Evolutionary conservation across 768 basidiomycete species (phyloP).

Genomic region (Xerocomellus amylosporus): DNA sequence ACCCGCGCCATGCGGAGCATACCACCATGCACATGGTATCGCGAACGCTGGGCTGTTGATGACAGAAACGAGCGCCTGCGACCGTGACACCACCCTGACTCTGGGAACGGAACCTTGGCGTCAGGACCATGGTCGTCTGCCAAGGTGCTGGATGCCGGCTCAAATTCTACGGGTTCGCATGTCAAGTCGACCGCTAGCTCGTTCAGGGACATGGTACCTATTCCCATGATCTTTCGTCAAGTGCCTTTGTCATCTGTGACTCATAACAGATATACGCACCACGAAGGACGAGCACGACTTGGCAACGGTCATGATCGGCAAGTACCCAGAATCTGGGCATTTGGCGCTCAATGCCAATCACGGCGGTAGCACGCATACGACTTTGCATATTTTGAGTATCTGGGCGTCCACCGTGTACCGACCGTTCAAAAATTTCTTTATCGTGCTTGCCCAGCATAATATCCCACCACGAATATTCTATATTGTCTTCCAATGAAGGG

Average conservation of each 20-base stretch:
- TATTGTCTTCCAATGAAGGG: slow-evolving; percentile 20
- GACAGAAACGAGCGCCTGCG: slow-evolving; percentile 27
- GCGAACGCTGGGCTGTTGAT: slow-evolving; percentile 20
- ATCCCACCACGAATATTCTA: slow-evolving; percentile 79
- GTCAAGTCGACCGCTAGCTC: slow-evolving; percentile 85
- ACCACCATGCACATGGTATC: slow-evolving; percentile 73
- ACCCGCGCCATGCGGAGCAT: slow-evolving; percentile 76
- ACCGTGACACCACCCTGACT: slow-evolving; percentile 21
- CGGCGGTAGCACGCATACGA: slow-evolving; percentile 54
- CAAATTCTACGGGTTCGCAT: slow-evolving; percentile 70
- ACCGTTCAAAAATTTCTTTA: slow-evolving; percentile 76
- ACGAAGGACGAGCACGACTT: slow-evolving; percentile 74
- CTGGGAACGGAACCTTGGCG: slow-evolving; percentile 40
- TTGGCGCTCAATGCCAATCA: slow-evolving; percentile 61
- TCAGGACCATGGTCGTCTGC: slow-evolving; percentile 24
- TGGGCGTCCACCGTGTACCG: slow-evolving; percentile 33
- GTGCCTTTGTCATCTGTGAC: neutral
- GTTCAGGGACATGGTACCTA: slow-evolving; percentile 83
- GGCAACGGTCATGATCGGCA: slow-evolving; percentile 70
- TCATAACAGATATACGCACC: slow-evolving; percentile 35
- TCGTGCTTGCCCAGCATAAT: slow-evolving; percentile 78
- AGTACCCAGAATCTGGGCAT: slow-evolving; percentile 88
- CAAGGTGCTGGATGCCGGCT: slow-evolving; percentile 44
- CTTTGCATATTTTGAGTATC: slow-evolving; percentile 26
- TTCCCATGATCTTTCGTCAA: slow-evolving; percentile 5